Base-by-base conservation (phyloP, 768 basidiomycete species). In the Lactifluus subvellereus region DNA sequence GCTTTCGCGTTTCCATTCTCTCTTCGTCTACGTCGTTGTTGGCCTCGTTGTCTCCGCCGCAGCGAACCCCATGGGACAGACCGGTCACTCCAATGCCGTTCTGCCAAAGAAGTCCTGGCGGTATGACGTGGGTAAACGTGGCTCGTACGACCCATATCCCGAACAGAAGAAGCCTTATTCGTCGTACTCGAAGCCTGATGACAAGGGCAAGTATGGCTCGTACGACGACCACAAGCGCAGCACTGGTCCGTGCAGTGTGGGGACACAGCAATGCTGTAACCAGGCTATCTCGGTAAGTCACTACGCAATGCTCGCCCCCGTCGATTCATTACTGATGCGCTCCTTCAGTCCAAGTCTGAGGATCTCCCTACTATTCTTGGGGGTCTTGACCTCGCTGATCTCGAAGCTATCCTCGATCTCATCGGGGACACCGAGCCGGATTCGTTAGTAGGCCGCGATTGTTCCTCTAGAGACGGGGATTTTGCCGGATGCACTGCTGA, bases 1-100 rank as follows among this genome's bases (percentile, higher is more conserved):
- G 62, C 62, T 64, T 49, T 59, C 62, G 7, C 62, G 57, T 54
- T 64, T 59, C 58, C 50, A 57, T 59, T 30, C 58, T 35, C 40
- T 64, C 18, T 49, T 59, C 53, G 38, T 55, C 58, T 59, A 59
- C 58, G 38, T 59, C 38, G 33, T 64, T 42, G 62, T 47, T 40
- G 62, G 62, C 48, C 47, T 64, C 30, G 62, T 30, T 49, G 50
- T 59, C 53, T 59, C 62, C 38, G 47, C 48, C 20, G 62, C 47
- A 8, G 62, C 58, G 56, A 54, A 57, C 8, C 57, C 62, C 4
- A 48, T 38, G 57, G 56, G 42, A 52, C n/a, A 35, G 20, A n/a
- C 43, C 35, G 33, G n/a, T 13, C 30, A 4, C 47, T 57, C 49
- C 56, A 43, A 62, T 55, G 54, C 53, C 14, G 54, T n/a, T 35